Evolutionary conservation across 768 basidiomycete species (phyloP).

Genomic region (Clitopilus passeckerianus): DNA sequence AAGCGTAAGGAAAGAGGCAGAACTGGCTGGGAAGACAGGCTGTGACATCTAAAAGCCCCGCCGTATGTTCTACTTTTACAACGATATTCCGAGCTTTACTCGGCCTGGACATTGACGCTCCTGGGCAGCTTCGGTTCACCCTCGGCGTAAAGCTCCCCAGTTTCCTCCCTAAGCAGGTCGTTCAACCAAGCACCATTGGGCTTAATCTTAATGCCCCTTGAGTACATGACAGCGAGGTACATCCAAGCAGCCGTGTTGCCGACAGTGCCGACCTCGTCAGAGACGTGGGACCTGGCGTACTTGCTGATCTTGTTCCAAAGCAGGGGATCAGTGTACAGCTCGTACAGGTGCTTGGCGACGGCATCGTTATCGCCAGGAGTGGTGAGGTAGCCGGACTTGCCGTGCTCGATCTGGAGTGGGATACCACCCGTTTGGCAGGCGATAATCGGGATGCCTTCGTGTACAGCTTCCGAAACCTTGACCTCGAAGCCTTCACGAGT

Average conservation of each 20-base stretch:
- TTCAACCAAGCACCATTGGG: slow-evolving; percentile 85
- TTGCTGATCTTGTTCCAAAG: slow-evolving; percentile 60
- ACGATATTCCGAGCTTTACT: not conserved
- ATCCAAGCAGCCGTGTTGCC: slow-evolving; percentile 67
- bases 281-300: slow-evolving; percentile 71
- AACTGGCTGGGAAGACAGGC: not conserved
- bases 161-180: slow-evolving; percentile 73
- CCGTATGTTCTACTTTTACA: not conserved
- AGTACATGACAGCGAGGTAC: slow-evolving; percentile 76
- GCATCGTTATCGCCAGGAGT: slow-evolving; percentile 69
- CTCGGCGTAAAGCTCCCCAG: slow-evolving; percentile 59
- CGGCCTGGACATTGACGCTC: slow-evolving; percentile 16
- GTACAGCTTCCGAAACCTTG: slow-evolving; percentile 94
- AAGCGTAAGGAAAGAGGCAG: not conserved
- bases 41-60: not conserved
- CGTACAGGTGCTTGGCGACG: slow-evolving; percentile 72
- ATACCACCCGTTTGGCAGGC: slow-evolving; percentile 88
- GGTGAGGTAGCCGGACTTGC: slow-evolving; percentile 84
- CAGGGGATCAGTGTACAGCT: slow-evolving; percentile 71
- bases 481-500: slow-evolving; percentile 96
- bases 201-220: slow-evolving; percentile 69
- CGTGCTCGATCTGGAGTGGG: slow-evolving; percentile 85
- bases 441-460: slow-evolving; percentile 84
- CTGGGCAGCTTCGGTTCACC: slow-evolving; percentile 75
- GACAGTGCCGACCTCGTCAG: slow-evolving; percentile 81